Evolutionary conservation across 1,284 basidiomycete species (phyloP), one percentile per base, ranked within the genome.

Genomic region (Dichomitus squalens): DNA sequence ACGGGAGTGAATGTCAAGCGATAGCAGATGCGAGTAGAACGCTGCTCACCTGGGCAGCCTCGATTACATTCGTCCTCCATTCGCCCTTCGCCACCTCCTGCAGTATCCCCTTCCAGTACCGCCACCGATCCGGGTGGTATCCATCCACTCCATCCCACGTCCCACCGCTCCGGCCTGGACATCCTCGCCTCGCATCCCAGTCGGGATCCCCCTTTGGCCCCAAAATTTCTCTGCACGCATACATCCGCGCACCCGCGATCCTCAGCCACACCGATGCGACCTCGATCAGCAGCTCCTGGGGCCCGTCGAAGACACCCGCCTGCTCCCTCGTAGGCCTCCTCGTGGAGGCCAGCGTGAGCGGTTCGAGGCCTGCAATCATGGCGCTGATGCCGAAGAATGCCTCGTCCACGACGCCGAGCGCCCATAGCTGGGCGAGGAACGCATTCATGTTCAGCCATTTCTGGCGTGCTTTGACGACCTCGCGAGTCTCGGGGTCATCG

Each of bases 91-190:
- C 35, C 12, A 55, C 34, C 11, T 52, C 35, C 23, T 27, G 16
- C 29, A 59, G 29, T 9, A 56, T 49, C 3, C n/a, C 25, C 40
- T 53, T 59, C 58, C 58, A 59, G 21, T 46, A 46, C n/a, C 47
- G 53, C 58, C 58, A 59, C 14, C 58, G 29, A 8, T 56, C 51
- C 14, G 58, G 53, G 35, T 59, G 51, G 20, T 56, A 59, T 16
- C 59, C 59, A 35, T 55, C 53, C 14, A 55, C 59, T 3, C 59
- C 59, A 7, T 58, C 49, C 59, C 59, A 61, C 6, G 59, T 58
- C 2, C 59, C 59, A 1, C 53, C 53, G 25, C 59, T 61, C 16
- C 36, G 33, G 2, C 59, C 59, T 3, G 59, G 52, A 31, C 25
- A 23, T 14, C 59, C 59, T 0, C 25, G 11, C 3, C 38, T 29